Conservation (phyloP, 208 protist genomes). For the Wallacemonas sp. region DNA sequence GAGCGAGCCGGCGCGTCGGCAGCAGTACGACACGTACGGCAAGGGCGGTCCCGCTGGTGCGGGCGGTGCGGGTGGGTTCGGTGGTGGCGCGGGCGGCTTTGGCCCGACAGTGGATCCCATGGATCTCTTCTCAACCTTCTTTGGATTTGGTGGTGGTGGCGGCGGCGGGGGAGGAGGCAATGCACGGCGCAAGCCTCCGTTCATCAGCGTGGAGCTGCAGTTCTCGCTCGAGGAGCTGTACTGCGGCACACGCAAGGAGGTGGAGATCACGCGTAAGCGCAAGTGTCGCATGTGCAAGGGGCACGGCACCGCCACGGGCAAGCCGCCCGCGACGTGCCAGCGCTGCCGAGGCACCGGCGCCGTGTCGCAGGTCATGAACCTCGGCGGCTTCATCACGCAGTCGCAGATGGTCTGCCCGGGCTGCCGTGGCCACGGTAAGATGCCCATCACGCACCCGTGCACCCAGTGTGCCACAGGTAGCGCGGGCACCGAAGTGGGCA, state of each 20-base stretch:
- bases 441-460: conserved; percentile 23
- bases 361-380: conserved; percentile 71
- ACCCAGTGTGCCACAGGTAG: conserved; percentile 46
- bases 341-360: conserved; percentile 87
- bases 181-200: conserved; percentile 87
- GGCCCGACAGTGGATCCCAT: conserved; percentile 79
- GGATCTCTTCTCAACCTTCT: conserved; percentile 87
- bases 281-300: conserved; percentile 74
- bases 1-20: conserved; percentile 84
- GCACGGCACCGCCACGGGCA: conserved; percentile 43
- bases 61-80: conserved; percentile 62
- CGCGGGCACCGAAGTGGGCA: conserved; percentile 89
- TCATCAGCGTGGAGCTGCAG: conserved; percentile 89
- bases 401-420: conserved; percentile 73
- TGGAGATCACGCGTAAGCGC: conserved; percentile 79
- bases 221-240: conserved; percentile 97
- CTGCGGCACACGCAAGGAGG: conserved; percentile 93
- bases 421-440: conserved; percentile 76
- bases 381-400: conserved; percentile 90
- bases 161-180: conserved; percentile 48
- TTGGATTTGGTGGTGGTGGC: conserved; percentile 60
- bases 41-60: conserved; percentile 51
- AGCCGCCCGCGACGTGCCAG: conserved; percentile 57
- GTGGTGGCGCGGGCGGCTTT: conserved; percentile 70
- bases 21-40: conserved; percentile 91